Base-by-base conservation (phyloP, 768 basidiomycete genomes). In the Holtermannia corniformis region DNA sequence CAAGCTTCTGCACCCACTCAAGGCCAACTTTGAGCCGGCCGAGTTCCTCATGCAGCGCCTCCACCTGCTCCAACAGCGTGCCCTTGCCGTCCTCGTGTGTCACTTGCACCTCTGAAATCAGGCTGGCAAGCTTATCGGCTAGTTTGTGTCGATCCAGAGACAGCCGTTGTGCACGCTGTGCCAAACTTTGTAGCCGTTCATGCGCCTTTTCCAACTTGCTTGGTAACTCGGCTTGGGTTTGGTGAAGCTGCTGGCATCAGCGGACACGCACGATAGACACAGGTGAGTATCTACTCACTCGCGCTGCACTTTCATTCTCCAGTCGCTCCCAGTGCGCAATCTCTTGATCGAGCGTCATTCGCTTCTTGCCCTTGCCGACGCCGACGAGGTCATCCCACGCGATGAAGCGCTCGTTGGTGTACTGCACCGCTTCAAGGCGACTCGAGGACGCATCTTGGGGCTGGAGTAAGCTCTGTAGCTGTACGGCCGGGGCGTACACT, bases 51-150 rank as follows among this genome's bases (percentile, higher is more conserved):
- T 92, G 87, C 58, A 92, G 72, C 0, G 77, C 79, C 65, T 93
- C 87, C 54, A 96, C 76, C 43, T 87, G 84, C 69, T 90, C 85
- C 10, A 93, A 75, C 3, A 97, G 73, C 0, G 84, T 87, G 13
- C 10, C 27, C 28, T 32, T 41, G 26, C 57, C 60, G 14, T 52
- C 56, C 45, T 47, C 61, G n/a, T n/a, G n/a, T n/a, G n/a, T n/a
- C n/a, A n/a, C n/a, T 25, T 47, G 54, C 49, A 93, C 75, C 48
- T 84, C 80, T 47, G 77, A 73, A 3, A 81, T 80, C 24, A 93
- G 73, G 54, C 79, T 79, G 12, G 81, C 75, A 11, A 92, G 76
- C 67, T 90, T 84, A 64, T 93, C 89, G 14, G 81, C 79, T 19
- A 92, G 74, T 1, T 79, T 80, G 71, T 89, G 86, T 22, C 89